A percentile compares a stretch with the other conserved stretches of the same genome.
phyloP scores from a whole-genome alignment of 768 basidiomycete species.

The Epithele typhae region DNA sequence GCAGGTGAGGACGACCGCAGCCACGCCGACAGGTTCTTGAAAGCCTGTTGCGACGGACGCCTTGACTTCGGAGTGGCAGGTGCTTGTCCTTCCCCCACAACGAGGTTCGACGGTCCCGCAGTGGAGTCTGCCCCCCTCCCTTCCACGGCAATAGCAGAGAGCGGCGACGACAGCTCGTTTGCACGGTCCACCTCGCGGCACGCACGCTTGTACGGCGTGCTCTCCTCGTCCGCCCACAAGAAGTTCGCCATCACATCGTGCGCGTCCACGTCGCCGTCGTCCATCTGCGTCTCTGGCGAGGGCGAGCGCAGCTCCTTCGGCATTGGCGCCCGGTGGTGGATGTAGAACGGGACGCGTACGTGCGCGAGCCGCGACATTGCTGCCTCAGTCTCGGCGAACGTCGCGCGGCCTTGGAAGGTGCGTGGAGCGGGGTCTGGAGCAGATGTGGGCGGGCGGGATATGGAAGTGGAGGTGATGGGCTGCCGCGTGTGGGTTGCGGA shows the following conservation, averaged over 20 bases:
- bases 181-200: too few relatives aligned
- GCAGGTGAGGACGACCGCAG: slow-evolving; percentile 9
- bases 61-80: slow-evolving; percentile 11
- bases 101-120: slow-evolving; percentile 4
- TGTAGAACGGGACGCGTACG: slow-evolving; percentile 18
- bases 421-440: not conserved
- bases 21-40: slow-evolving; percentile 8
- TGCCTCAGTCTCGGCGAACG: slow-evolving; percentile 10
- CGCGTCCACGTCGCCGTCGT: slow-evolving; percentile 40
- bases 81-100: not conserved
- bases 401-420: slow-evolving; percentile 14
- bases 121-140: not conserved
- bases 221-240: slow-evolving; percentile 45
- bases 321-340: too few relatives aligned
- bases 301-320: slow-evolving; percentile 18
- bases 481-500: slow-evolving; percentile 1
- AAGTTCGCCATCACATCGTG: slow-evolving; percentile 51
- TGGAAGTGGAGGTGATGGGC: too few relatives aligned
- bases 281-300: slow-evolving; percentile 40
- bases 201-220: slow-evolving; percentile 15
- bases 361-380: slow-evolving; percentile 13
- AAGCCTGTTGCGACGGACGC: slow-evolving; percentile 5
- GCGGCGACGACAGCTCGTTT: slow-evolving; percentile 1
- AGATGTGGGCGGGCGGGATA: too few relatives aligned
- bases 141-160: not conserved